A percentile compares a stretch with the other conserved stretches of the same genome.
Evolutionary conservation across 257 asterid genomes (phyloP).

Genomic region (Nicotiana obtusifolia): DNA sequence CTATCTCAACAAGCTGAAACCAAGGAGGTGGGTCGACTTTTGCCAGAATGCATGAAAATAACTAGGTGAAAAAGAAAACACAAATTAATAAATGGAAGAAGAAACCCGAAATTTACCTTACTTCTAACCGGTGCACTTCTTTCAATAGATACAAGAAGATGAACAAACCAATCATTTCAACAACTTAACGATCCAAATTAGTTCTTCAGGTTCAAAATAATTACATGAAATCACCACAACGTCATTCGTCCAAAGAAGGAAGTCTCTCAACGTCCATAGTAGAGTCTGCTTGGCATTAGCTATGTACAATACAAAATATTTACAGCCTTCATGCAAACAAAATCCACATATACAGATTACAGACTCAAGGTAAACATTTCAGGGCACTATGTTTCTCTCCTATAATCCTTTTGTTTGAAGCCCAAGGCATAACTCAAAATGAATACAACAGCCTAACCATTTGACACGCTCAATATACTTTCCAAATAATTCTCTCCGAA

Average conservation of each 20-base stretch:
- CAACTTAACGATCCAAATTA: not conserved
- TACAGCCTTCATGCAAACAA: not conserved
- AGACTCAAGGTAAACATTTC: not conserved
- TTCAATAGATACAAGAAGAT: not conserved
- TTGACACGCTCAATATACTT: not conserved
- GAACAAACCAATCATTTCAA: not conserved
- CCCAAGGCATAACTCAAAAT: not conserved
- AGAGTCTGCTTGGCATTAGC: not conserved
- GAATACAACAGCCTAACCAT: not conserved
- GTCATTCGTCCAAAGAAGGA: not conserved
- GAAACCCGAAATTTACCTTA: not conserved
- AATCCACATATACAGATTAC: not conserved
- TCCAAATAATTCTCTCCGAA: not conserved
- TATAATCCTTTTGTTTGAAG: not conserved
- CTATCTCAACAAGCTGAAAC: not conserved
- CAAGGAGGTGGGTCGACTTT: not conserved
- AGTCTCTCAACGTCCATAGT: not conserved
- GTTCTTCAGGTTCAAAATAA: not conserved
- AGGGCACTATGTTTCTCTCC: not conserved
- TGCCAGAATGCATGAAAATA: not conserved
- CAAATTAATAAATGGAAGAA: not conserved
- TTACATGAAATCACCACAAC: not conserved
- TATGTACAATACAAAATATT: not conserved
- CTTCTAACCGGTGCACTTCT: not conserved
- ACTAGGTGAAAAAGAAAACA: not conserved